These are phyloP conservation scores for Lactarius sp. DNA, from an alignment of 768 basidiomycete species.

Conservation along the genomic window DNA sequence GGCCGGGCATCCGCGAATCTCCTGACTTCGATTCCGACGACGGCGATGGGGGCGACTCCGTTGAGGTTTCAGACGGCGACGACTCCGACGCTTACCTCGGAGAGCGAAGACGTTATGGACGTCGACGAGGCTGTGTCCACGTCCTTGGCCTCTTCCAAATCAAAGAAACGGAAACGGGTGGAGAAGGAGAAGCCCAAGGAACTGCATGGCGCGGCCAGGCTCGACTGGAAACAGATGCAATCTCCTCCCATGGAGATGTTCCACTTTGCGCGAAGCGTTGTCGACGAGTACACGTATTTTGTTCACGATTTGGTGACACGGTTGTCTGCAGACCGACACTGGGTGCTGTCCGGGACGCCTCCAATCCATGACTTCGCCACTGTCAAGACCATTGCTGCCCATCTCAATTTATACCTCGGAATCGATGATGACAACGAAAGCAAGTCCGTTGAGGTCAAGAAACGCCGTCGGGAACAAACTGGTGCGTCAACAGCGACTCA, in stretches of 20 bases:
- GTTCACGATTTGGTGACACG: slow-evolving; percentile 74
- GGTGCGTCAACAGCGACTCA: slow-evolving; percentile 41
- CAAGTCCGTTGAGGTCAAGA: slow-evolving; percentile 68
- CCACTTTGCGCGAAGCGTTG: slow-evolving; percentile 81
- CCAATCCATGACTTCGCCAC: slow-evolving; percentile 88
- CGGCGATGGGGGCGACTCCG: slow-evolving; percentile 30
- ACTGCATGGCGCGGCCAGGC: slow-evolving; percentile 53
- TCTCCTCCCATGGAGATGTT: slow-evolving; percentile 89
- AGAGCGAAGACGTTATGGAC: slow-evolving; percentile 49
- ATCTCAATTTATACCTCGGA: slow-evolving; percentile 79
- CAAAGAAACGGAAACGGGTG: too few relatives aligned
- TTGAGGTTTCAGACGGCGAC: too few relatives aligned
- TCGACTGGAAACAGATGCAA: slow-evolving; percentile 74
- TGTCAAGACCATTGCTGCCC: slow-evolving; percentile 85
- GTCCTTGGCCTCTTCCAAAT: too few relatives aligned
- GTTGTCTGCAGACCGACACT: slow-evolving; percentile 72
- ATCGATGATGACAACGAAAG: slow-evolving; percentile 86
- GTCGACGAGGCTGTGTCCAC: slow-evolving; percentile 45
- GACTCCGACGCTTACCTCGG: slow-evolving; percentile 35
- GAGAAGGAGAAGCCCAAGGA: slow-evolving; percentile 30
- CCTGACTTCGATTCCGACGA: slow-evolving; percentile 32
- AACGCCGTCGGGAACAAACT: slow-evolving; percentile 36
- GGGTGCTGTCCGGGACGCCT: slow-evolving; percentile 97
- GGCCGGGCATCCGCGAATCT: slow-evolving; percentile 23
- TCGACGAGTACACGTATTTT: slow-evolving; percentile 94